Conservation (phyloP, 306 rosid genomes). For the Pterocarpus macrocarpus region DNA sequence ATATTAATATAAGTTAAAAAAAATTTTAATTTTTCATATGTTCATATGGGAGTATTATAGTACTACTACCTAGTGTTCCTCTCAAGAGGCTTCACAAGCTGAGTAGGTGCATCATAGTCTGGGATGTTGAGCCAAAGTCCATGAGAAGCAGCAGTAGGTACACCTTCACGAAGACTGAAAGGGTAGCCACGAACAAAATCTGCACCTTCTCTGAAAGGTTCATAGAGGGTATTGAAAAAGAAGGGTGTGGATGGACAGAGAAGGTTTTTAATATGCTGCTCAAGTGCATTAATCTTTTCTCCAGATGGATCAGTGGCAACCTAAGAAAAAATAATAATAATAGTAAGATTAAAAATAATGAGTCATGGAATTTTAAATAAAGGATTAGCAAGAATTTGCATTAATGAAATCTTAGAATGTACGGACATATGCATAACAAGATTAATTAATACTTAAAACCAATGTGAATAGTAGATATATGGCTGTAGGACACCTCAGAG, state of each 20-base stretch:
- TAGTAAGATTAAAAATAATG: not conserved
- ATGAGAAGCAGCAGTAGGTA: conserved; percentile 77
- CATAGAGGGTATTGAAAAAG: conserved; percentile 65
- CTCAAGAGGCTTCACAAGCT: conserved; percentile 93
- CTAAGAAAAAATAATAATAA: conserved; percentile 2
- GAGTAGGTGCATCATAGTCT: conserved; percentile 90
- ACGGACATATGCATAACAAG: not conserved
- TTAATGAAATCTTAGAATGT: conserved; percentile 14
- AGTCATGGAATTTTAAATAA: no score
- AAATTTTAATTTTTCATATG: not conserved
- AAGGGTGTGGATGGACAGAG: conserved; percentile 62
- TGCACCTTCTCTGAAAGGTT: conserved; percentile 73
- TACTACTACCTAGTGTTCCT: conserved; percentile 74
- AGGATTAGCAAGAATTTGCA: not conserved
- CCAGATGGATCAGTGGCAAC: conserved; percentile 61
- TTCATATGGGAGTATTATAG: not conserved
- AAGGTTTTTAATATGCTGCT: conserved; percentile 60
- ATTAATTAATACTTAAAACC: conserved; percentile 14
- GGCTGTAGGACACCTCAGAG: conserved; percentile 15
- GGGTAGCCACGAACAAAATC: conserved; percentile 81
- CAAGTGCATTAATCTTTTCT: conserved; percentile 52
- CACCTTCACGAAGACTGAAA: conserved; percentile 76
- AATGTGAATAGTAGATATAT: conserved; percentile 27
- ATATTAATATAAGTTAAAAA: not conserved
- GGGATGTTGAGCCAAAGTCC: conserved; percentile 85